phyloP scores from a whole-genome alignment of 768 basidiomycete species.

The Trametes meyenii region DNA sequence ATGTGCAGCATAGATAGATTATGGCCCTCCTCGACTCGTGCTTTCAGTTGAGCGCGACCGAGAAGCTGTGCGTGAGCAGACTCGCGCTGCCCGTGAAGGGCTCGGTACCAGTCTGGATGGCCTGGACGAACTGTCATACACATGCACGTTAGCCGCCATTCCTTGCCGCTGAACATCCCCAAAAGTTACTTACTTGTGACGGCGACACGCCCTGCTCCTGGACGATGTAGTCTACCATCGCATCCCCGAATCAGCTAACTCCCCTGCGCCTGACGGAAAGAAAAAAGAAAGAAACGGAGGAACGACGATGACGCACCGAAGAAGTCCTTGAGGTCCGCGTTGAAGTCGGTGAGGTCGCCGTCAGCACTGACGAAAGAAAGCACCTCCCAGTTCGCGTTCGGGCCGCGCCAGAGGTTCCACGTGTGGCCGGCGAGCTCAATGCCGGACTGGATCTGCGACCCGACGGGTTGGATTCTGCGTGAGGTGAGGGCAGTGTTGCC shows the following conservation, averaged over 20 bases:
- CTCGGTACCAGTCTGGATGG: conserved; percentile 59
- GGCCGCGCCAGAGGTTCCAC: conserved; percentile 61
- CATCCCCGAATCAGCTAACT: not conserved
- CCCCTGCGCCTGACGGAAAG: not conserved
- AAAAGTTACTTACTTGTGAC: conserved; percentile 40
- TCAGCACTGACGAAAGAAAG: conserved; percentile 54
- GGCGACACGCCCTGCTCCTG: conserved; percentile 49
- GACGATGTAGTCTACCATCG: conserved; percentile 46
- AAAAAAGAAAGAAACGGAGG: not conserved
- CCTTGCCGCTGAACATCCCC: not conserved
- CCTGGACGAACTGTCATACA: conserved; percentile 48
- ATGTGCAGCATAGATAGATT: not conserved
- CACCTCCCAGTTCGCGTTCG: conserved; percentile 57
- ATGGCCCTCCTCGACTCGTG: not conserved
- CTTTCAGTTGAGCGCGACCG: conserved; percentile 39
- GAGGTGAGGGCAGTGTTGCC: not conserved
- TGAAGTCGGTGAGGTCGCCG: conserved; percentile 54
- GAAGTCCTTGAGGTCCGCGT: conserved; percentile 54
- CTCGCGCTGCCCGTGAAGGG: conserved; percentile 54
- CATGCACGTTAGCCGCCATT: not conserved
- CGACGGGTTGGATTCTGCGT: conserved; percentile 56
- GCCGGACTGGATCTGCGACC: conserved; percentile 47
- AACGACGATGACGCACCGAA: conserved; percentile 50
- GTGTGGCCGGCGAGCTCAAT: conserved; percentile 49
- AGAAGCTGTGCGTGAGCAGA: conserved; percentile 46